Evolutionary conservation across 2,329 filamentous ascomycete species (phyloP).

Genomic region (Xylaria multiplex): DNA sequence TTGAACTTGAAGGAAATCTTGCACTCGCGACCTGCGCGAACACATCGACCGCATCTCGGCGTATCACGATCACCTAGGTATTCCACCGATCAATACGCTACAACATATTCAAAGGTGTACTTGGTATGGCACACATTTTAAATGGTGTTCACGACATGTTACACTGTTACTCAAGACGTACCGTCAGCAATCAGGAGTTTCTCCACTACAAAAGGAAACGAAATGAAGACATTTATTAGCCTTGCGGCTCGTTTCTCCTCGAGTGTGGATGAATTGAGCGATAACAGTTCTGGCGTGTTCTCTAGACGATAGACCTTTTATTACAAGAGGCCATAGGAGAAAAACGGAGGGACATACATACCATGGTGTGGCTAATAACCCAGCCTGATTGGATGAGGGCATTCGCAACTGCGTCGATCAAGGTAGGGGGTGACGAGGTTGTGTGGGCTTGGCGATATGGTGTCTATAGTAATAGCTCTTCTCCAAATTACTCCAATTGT

Average conservation of each 20-base stretch:
- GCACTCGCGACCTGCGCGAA: conserved; percentile 49
- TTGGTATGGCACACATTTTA: conserved; percentile 54
- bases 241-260: neutral
- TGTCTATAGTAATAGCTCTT: conserved; percentile 22
- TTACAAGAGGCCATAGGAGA: neutral
- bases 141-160: conserved; percentile 59
- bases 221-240: neutral
- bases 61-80: conserved; percentile 54
- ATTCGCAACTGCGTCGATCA: conserved; percentile 45
- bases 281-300: neutral
- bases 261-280: neutral
- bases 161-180: conserved; percentile 49
- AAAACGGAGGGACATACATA: conserved; percentile 34
- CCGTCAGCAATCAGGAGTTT: conserved; percentile 32
- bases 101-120: conserved; percentile 3
- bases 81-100: conserved; percentile 36
- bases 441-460: conserved; percentile 23
- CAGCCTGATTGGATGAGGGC: conserved; percentile 47
- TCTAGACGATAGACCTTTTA: neutral
- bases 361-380: conserved; percentile 50
- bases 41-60: conserved; percentile 49
- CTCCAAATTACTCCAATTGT: conserved; percentile 34
- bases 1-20: conserved; percentile 51
- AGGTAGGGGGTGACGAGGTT: conserved; percentile 7
- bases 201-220: neutral